phyloP scores from a whole-genome alignment of 805 yeast species.

The Wickerhamomyces chambardii region DNA sequence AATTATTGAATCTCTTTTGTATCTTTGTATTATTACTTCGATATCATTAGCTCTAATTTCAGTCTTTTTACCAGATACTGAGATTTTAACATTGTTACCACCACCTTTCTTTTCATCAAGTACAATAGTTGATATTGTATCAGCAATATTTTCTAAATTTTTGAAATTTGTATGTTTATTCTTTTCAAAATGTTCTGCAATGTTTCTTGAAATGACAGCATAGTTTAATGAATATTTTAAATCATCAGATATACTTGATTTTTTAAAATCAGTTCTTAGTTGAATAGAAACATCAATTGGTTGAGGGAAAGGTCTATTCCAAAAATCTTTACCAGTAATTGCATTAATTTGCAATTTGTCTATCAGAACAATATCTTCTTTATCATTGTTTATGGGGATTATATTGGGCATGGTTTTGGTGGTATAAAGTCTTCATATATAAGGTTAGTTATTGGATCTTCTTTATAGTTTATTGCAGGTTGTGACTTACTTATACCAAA shows the following conservation, averaged over 20 bases:
- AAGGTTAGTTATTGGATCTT: too few species aligned
- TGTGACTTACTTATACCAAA: too few species aligned
- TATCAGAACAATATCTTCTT: slow-evolving; percentile 28
- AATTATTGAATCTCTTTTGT: slow-evolving; percentile 9
- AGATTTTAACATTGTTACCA: slow-evolving; percentile 32
- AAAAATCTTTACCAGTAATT: slow-evolving; percentile 64
- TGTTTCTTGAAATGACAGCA: slow-evolving; percentile 68
- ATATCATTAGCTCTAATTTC: slow-evolving; percentile 49
- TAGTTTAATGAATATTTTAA: slow-evolving; percentile 78
- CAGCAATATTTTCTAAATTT: slow-evolving; percentile 31
- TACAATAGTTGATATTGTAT: slow-evolving; percentile 33
- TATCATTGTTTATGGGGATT: too few species aligned
- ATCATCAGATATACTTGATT: slow-evolving; percentile 78
- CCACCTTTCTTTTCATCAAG: slow-evolving; percentile 34
- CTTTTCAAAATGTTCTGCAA: slow-evolving; percentile 41
- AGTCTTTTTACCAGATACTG: slow-evolving; percentile 39
- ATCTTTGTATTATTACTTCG: slow-evolving; percentile 30
- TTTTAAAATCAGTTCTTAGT: slow-evolving; percentile 56
- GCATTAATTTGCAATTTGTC: slow-evolving; percentile 53
- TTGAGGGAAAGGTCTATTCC: slow-evolving; percentile 61
- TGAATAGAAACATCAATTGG: slow-evolving; percentile 53
- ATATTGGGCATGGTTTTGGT: too few species aligned
- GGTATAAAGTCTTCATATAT: too few species aligned
- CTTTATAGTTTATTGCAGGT: too few species aligned
- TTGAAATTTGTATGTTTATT: slow-evolving; percentile 27